Evolutionary conservation across 257 asterid genomes (phyloP), one percentile per base, ranked within the genome.

Genomic region (Schizonepeta tenuifolia): DNA sequence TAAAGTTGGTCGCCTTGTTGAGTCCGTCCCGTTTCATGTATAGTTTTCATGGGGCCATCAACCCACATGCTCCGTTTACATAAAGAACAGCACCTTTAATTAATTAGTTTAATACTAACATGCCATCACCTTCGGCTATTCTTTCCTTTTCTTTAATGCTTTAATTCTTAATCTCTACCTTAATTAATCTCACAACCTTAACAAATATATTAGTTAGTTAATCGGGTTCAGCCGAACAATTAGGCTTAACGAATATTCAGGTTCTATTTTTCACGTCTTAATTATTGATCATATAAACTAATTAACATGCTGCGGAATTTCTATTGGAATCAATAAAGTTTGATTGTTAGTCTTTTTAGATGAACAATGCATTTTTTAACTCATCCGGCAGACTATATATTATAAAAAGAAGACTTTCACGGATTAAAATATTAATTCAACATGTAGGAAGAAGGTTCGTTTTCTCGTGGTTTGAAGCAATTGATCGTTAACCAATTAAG

Each of bases 51-150:
- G 85, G 96, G 84, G 67, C 98, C 92, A 84, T 72, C 81, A 72
- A 55, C 79, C 76, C 98, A 90, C 96, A 90, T 93, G 97, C 91
- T 83, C 87, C 95, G 91, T 93, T 92, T 83, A 78, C 85, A 81
- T 82, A 85, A 92, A 84, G 90, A 78, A 73, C 74, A 71, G 69
- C 89, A 76, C 50, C 86, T 81, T 86, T 80, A 7, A 76, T 82
- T 80, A 72, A 73, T 84, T 86, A 82, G 78, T 47, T 67, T 35
- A 55, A 12, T 56, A 24, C 26, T 24, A 56, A 22, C 38, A 56
- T 56, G 64, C 65, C 72, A 77, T 72, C 76, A 74, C 61, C 78
- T 86, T 81, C 74, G 36, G 43, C 22, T 43, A 55, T 38, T 20
- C 35, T 62, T 41, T 18, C 33, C 14, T 6, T 14, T 61, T 13